Conservation (phyloP, 176 grass and related monocot species). For the Eragrostis nindensis region DNA sequence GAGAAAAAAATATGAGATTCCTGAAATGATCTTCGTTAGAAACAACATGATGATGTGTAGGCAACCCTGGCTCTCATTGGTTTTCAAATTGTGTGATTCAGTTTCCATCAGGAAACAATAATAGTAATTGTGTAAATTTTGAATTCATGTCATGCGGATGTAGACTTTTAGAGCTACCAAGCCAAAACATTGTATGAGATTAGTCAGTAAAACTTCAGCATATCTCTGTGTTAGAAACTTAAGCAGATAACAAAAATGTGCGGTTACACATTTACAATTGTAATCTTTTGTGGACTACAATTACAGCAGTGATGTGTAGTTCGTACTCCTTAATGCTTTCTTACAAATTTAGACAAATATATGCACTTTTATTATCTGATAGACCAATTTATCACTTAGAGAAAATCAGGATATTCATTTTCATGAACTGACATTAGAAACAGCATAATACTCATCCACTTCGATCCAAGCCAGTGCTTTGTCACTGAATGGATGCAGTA, state of each 20-base stretch:
- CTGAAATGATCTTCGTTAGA: too few relatives aligned
- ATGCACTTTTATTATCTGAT: neutral
- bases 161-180: neutral
- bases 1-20: too few relatives aligned
- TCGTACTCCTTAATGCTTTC: too few relatives aligned
- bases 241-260: too few relatives aligned
- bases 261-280: too few relatives aligned
- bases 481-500: neutral
- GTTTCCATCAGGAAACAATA: too few relatives aligned
- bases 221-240: neutral
- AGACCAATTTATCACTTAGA: neutral
- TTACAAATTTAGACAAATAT: neutral
- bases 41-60: too few relatives aligned
- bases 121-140: neutral
- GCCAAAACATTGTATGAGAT: neutral
- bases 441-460: neutral
- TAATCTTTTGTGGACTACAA: too few relatives aligned
- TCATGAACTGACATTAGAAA: neutral
- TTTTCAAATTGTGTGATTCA: neutral
- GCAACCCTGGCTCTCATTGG: too few relatives aligned
- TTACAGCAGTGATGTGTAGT: too few relatives aligned
- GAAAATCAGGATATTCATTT: slow-evolving; percentile 1
- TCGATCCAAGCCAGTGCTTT: neutral
- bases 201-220: neutral
- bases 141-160: neutral